Conservation (phyloP, 2,329 filamentous ascomycete species). For the Phaeophleospora eucalypticola region DNA sequence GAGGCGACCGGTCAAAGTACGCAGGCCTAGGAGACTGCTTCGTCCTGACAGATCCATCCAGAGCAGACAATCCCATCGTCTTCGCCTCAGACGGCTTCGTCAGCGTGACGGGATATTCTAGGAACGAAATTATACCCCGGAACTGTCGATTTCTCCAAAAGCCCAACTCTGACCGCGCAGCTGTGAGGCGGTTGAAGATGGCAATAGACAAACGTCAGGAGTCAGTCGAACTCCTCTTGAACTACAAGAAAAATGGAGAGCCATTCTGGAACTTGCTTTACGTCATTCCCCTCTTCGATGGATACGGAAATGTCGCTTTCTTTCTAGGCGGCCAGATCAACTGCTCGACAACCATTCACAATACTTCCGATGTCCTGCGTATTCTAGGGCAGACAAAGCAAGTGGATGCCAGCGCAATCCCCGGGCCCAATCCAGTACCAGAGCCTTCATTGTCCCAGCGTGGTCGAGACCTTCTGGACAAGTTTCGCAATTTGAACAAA, state of each 20-base stretch:
- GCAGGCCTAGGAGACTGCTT: constrained; percentile 58
- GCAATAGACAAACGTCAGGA: constrained; percentile 44
- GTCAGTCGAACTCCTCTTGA: constrained; percentile 49
- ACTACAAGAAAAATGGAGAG: constrained; percentile 49
- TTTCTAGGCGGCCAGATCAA: constrained; percentile 57
- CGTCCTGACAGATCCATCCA: constrained; percentile 51
- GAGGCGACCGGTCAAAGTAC: constrained; percentile 41
- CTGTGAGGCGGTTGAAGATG: constrained; percentile 41
- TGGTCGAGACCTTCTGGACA: no score
- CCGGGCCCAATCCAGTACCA: no score
- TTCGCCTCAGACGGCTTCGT: constrained; percentile 52
- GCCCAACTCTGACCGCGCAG: constrained; percentile 42
- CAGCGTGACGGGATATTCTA: constrained; percentile 48
- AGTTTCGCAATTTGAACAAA: no score
- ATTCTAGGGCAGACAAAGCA: no score
- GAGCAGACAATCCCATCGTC: constrained; percentile 49
- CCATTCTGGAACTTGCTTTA: constrained; percentile 58
- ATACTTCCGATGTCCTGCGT: constrained; percentile 50
- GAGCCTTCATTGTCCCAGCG: no score
- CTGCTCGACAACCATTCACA: constrained; percentile 52
- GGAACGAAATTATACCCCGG: constrained; percentile 46
- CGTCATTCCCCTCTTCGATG: constrained; percentile 45
- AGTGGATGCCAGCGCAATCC: no score
- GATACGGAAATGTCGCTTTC: constrained; percentile 46
- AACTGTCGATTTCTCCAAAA: constrained; percentile 52